Base-by-base conservation (phyloP, 768 basidiomycete species). In the Cystofilobasidium capitatum region DNA sequence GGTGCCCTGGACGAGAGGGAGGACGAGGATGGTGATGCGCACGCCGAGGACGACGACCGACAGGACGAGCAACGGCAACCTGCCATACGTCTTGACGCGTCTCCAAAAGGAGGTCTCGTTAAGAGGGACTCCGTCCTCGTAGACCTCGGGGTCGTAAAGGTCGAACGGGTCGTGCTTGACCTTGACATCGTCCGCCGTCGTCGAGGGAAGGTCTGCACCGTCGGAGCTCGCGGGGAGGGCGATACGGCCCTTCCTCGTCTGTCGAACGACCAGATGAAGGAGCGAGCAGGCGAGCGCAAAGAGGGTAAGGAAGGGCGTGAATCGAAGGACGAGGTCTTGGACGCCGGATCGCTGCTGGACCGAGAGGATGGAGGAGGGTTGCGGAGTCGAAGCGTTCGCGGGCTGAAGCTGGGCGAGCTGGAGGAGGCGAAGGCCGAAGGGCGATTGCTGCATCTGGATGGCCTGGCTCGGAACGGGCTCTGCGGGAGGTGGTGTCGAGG, bases 21-120 rank as follows among this genome's bases (percentile, higher is more conserved):
- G 39, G 49, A 39, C 10, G 37, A 62, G 24, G 37, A 9, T 3
- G 37, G 45, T 26, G 16, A 54, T 7, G 10, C 33, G 36, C 16
- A 45, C 51, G 24, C 22, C 79, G 20, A 86, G 72, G 13, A 84
- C 77, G 0, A 76, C 72, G 1, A 79, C 78, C 17, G 87, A 77
- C 3, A 84, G 66, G 0, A 81, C 61, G 3, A 81, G 76, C 8
- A 85, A 73, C 17, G 82, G 59, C 8, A 84, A 29, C 76, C 90
- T 90, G 70, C 83, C 77, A 72, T 82, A 74, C 59, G 82, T 81
- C 78, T 83, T 82, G 88, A 62, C 89, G 70, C 22, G 37, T n/a
- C 72, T 71, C 85, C 85, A 86, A 75, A 89, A 89, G 3, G 66
- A 76, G 4, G 79, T 79, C 61, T 82, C 85, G 29, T 87, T 76